A percentile compares a stretch with the other conserved stretches of the same genome.
Conservation (phyloP, 306 rosid species). For the Herpetospermum pedunculosum region DNA sequence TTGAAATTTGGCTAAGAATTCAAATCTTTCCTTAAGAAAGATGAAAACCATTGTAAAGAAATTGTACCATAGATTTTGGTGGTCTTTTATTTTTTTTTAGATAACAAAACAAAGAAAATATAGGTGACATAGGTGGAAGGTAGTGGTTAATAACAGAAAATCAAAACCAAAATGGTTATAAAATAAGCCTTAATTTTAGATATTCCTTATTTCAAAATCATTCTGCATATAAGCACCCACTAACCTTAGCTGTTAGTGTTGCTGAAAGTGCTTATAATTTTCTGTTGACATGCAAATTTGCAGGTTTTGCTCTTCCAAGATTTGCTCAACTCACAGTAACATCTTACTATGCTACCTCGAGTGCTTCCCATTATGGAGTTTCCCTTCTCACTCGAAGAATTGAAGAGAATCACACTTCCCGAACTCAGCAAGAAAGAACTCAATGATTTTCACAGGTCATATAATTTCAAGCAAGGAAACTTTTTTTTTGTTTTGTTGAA, state of each 20-base stretch:
- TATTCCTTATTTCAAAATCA: neutral
- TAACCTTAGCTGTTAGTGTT: neutral
- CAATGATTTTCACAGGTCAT: constrained; percentile 28
- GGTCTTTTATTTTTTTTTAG: no score
- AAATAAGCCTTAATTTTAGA: neutral
- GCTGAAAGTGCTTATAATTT: neutral
- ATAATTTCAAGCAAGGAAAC: constrained; percentile 13
- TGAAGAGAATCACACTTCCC: constrained; percentile 52
- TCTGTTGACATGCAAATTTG: neutral
- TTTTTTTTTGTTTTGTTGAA: constrained; percentile 20
- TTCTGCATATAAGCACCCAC: neutral
- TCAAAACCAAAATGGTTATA: neutral
- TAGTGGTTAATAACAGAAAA: no score
- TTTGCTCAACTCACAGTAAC: constrained; percentile 74
- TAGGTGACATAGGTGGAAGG: no score
- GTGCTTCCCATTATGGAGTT: constrained; percentile 87
- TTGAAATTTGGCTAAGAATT: neutral
- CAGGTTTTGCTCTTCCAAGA: constrained; percentile 77
- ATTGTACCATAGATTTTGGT: no score
- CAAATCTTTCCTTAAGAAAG: no score
- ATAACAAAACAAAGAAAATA: neutral
- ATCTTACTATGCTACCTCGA: constrained; percentile 77
- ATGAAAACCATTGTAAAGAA: no score
- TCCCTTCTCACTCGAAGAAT: constrained; percentile 83
- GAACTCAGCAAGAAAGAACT: constrained; percentile 26